phyloP scores from a whole-genome alignment of 2,329 filamentous ascomycete species.

The Colletotrichum truncatum region DNA sequence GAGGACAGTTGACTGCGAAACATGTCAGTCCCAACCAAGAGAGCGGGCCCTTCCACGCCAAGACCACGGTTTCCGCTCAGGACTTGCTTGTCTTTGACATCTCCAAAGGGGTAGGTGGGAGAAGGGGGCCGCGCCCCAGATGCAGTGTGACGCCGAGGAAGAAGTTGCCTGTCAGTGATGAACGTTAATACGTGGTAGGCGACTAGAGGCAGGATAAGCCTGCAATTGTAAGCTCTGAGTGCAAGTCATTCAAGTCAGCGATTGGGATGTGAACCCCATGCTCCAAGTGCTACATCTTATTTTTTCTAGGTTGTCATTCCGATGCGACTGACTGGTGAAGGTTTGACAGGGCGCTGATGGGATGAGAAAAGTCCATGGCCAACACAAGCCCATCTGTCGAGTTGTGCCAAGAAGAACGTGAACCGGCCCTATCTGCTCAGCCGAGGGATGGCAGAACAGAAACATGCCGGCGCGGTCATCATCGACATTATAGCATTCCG shows the following conservation, averaged over 20 bases:
- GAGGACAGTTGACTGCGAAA: background rate
- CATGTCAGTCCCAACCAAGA: background rate
- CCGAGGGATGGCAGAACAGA: constrained; percentile 17
- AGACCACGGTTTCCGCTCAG: constrained; percentile 3
- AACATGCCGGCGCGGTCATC: constrained; percentile 14
- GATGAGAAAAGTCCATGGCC: constrained; percentile 14
- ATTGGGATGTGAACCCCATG: background rate
- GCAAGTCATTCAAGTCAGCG: background rate
- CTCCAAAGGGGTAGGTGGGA: constrained; percentile 17
- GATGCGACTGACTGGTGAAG: constrained; percentile 9
- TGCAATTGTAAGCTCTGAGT: constrained; percentile 3
- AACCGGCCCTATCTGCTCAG: constrained; percentile 8
- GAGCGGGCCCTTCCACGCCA: background rate
- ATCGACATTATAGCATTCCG: constrained; percentile 27
- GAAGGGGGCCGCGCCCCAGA: constrained; percentile 4
- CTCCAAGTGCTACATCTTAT: background rate
- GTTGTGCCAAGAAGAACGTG: constrained; percentile 4
- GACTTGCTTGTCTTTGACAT: constrained; percentile 14
- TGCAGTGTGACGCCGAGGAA: constrained; percentile 19
- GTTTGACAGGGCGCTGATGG: constrained; percentile 26
- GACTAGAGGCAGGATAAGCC: constrained; percentile 5
- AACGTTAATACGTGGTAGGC: constrained; percentile 8
- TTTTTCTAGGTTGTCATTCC: background rate
- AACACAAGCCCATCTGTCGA: background rate
- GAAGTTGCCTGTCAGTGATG: constrained; percentile 3